Conservation (phyloP, 2,329 filamentous ascomycete genomes). For the Talaromyces funiculosus region DNA sequence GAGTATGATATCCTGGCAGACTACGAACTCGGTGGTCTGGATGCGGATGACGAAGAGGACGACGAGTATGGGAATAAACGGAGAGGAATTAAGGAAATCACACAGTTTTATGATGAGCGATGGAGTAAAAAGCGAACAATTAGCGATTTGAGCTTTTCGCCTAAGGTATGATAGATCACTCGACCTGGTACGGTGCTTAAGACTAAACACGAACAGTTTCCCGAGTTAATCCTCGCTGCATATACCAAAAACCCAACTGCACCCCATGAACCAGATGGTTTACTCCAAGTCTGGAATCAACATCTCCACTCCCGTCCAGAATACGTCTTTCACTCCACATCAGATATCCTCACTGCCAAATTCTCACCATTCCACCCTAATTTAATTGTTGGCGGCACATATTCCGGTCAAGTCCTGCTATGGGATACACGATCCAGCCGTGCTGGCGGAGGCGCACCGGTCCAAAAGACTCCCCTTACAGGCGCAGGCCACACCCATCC, state of each 20-base stretch:
- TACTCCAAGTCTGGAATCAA: slow-evolving; percentile 95
- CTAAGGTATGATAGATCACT: slow-evolving; percentile 54
- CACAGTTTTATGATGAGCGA: slow-evolving; percentile 88
- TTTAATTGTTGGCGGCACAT: slow-evolving; percentile 89
- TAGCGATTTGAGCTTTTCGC: slow-evolving; percentile 89
- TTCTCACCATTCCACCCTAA: slow-evolving; percentile 99
- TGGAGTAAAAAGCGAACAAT: slow-evolving; percentile 99
- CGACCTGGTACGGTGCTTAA: no score
- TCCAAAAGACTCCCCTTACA: slow-evolving; percentile 93
- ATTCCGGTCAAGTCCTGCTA: slow-evolving; percentile 90
- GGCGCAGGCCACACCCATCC: slow-evolving; percentile 94
- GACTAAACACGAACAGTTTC: slow-evolving; percentile 50
- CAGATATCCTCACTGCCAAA: slow-evolving; percentile 88
- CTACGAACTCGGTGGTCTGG: slow-evolving; percentile 72
- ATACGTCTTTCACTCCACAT: slow-evolving; percentile 94
- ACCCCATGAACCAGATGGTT: slow-evolving; percentile 84
- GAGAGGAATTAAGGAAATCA: slow-evolving; percentile 63
- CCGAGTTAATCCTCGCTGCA: slow-evolving; percentile 83
- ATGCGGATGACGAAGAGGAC: slow-evolving; percentile 73
- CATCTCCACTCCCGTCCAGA: slow-evolving; percentile 92
- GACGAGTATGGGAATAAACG: slow-evolving; percentile 50
- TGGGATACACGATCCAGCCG: slow-evolving; percentile 94
- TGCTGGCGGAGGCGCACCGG: slow-evolving; percentile 60
- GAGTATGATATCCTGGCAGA: slow-evolving; percentile 95
- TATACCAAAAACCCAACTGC: slow-evolving; percentile 97